Base-by-base conservation (phyloP, 345 rosid genomes). In the Mercurialis annua region DNA sequence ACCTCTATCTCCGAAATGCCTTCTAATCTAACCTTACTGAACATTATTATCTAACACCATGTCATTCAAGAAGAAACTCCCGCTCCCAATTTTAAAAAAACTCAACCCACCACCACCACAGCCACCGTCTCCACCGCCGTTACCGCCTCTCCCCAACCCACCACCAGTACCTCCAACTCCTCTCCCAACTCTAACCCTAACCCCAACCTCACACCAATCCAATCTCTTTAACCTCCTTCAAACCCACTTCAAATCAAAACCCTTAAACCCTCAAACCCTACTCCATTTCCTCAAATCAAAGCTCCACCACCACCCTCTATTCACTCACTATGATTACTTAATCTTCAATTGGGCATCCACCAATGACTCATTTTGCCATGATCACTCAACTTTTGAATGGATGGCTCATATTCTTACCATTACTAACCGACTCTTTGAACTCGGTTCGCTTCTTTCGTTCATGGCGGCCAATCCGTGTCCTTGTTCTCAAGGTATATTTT, bases 401-500 rank as follows among this genome's bases (percentile, higher is more conserved):
- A 90, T 90, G 90, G 86, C 83, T 31, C 75, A 82, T 27, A 83
- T 87, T 38, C 95, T 88, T 10, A 82, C 90, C 65, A 69, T 81
- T 72, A 80, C 97, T 21, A 78, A 86, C 78, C 85, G 97, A 0
- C 77, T 88, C 60, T 30, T 71, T 2, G 85, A 80, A 42, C 93
- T 92, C 49, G 26, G 33, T 23, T 75, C 78, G 20, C 85, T 92
- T 57, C 92, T 92, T 51, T 72, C 67, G 33, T 90, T 85, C 67
- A 65, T 90, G 26, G 77, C 85, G 0, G 62, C 97, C 0, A 87
- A 79, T 49, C 92, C 89, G 5, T 92, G 96, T 60, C 97, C 97
- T 0, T 92, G 98, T 38, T 81, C 93, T 16, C 85, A 85, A 51
- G 95, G 96, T 65, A 92, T 90, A 76, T 92, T 92, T 83, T 88